Percentiles rank a stretch among this genome's conserved stretches.
phyloP scores from a whole-genome alignment of 2,329 filamentous ascomycete species.

The Cordyceps javanica region DNA sequence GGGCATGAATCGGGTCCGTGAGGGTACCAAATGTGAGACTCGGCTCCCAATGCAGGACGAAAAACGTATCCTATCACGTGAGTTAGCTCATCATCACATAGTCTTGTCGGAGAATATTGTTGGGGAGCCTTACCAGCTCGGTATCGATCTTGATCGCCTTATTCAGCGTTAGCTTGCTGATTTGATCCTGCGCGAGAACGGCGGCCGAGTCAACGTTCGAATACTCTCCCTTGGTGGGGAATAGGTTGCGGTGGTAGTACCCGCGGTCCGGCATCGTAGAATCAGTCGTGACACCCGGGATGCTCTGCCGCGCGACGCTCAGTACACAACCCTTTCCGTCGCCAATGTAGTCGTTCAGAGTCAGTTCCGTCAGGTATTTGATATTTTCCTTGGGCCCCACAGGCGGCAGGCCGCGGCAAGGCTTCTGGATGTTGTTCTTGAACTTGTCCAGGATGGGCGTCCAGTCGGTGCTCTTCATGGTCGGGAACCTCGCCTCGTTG shows the following conservation, averaged over 20 bases:
- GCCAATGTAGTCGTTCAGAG: slow-evolving; percentile 12
- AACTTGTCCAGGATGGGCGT: neutral
- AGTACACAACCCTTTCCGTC: slow-evolving; percentile 22
- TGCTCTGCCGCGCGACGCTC: neutral
- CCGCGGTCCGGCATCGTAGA: neutral
- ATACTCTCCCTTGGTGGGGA: slow-evolving; percentile 1
- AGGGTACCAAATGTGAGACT: neutral
- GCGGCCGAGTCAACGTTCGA: neutral
- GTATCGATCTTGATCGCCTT: neutral
- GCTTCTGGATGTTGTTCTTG: slow-evolving; percentile 11
- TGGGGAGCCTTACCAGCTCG: neutral
- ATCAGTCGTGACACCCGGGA: neutral
- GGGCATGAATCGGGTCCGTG: neutral
- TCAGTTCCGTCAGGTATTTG: slow-evolving; percentile 17
- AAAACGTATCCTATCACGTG: neutral
- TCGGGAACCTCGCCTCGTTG: slow-evolving; percentile 20
- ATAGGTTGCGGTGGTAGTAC: neutral
- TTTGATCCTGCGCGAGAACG: neutral
- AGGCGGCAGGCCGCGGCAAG: neutral
- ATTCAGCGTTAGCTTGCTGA: neutral
- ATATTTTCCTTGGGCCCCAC: slow-evolving; percentile 13
- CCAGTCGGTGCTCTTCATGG: neutral
- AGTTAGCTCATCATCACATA: neutral
- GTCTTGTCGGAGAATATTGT: neutral
- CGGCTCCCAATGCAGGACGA: neutral